phyloP scores from a whole-genome alignment of 2,329 filamentous ascomycete genomes.

The Sporothrix sp. region DNA sequence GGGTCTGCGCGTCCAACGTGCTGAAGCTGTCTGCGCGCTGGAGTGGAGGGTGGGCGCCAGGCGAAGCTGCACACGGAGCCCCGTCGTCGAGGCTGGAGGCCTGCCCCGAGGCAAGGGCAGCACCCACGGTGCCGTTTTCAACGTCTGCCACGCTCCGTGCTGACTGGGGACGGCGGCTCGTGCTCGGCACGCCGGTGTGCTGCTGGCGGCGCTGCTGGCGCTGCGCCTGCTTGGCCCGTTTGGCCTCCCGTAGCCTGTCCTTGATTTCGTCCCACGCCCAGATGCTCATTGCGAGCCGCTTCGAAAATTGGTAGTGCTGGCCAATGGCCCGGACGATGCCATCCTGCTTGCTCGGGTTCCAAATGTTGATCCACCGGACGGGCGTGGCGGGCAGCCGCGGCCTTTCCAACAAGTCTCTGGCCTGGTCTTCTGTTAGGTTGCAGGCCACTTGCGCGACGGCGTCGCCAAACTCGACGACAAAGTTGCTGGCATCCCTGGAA shows the following conservation, averaged over 20 bases:
- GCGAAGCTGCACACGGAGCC: background rate
- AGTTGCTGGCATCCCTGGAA: conserved; percentile 40
- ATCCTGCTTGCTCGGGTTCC: conserved; percentile 53
- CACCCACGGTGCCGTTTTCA: conserved; percentile 2
- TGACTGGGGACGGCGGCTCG: no score
- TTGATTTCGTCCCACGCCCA: conserved; percentile 38
- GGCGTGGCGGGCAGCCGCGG: conserved; percentile 28
- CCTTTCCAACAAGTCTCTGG: conserved; percentile 32
- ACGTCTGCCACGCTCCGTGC: conserved; percentile 2
- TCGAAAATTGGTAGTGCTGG: conserved; percentile 57
- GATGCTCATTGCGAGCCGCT: conserved; percentile 48
- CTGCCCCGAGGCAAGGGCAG: background rate
- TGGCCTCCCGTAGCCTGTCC: background rate
- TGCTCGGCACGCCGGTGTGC: no score
- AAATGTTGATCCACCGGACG: conserved; percentile 69
- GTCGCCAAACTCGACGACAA: conserved; percentile 55
- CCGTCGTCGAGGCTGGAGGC: background rate
- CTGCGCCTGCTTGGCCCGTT: background rate
- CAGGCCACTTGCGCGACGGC: conserved; percentile 45
- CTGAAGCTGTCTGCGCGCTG: background rate
- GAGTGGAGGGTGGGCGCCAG: conserved; percentile 1
- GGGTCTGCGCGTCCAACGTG: conserved; percentile 17
- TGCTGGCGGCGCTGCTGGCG: background rate
- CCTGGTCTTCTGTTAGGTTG: conserved; percentile 36
- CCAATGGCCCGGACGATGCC: conserved; percentile 46